Conservation (phyloP, 768 basidiomycete genomes). For the Xanthoconium purpureum region DNA sequence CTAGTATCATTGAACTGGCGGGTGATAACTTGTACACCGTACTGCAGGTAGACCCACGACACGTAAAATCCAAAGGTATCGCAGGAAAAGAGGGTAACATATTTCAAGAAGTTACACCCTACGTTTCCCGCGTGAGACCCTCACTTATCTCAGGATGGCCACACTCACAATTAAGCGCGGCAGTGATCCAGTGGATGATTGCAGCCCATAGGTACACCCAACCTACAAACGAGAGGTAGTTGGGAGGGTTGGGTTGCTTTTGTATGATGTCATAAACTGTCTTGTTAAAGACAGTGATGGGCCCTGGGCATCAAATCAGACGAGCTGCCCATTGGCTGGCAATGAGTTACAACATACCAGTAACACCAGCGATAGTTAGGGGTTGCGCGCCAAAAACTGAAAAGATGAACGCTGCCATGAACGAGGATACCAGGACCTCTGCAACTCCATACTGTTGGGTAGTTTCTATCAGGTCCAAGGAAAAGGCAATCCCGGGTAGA, state of each 20-base stretch:
- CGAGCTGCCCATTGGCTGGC: neutral
- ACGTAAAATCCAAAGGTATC: conserved; percentile 94
- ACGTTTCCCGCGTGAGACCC: neutral
- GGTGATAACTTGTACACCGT: conserved; percentile 81
- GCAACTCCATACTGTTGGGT: conserved; percentile 86
- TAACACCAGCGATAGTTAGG: conserved; percentile 88
- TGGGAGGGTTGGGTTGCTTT: conserved; percentile 54
- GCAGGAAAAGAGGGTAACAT: conserved; percentile 87
- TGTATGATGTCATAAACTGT: conserved; percentile 78
- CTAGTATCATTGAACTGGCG: conserved; percentile 53
- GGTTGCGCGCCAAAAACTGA: conserved; percentile 89
- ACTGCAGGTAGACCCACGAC: conserved; percentile 86
- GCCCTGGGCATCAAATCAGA: conserved; percentile 43
- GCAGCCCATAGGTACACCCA: conserved; percentile 94
- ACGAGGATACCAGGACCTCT: conserved; percentile 79
- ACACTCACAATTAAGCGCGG: conserved; percentile 66
- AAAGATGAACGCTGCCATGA: conserved; percentile 88
- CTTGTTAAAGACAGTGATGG: conserved; percentile 91
- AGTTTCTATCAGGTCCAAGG: conserved; percentile 87
- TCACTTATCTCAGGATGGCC: neutral
- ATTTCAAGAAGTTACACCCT: conserved; percentile 84
- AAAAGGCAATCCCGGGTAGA: conserved; percentile 90
- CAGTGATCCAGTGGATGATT: conserved; percentile 80
- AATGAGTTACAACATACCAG: conserved; percentile 42
- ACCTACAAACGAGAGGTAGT: conserved; percentile 83